Evolutionary conservation across 2,329 filamentous ascomycete genomes (phyloP), one percentile per base, ranked within the genome.

Genomic region (Paecilomyces dactylethromorphus): DNA sequence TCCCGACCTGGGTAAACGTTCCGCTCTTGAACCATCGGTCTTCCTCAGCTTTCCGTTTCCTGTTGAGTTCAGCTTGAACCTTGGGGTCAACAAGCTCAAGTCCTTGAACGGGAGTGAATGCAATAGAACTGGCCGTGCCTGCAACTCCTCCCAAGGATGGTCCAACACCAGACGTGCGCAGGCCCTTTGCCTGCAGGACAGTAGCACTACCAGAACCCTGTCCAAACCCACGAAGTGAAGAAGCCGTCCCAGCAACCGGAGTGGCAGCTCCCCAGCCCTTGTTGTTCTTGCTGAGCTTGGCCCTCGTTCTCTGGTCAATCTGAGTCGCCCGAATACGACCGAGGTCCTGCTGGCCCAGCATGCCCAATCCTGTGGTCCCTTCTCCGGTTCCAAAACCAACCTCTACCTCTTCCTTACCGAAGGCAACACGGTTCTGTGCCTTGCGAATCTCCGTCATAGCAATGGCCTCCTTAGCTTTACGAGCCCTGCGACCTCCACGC

Each of bases 381-480:
- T 96, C 92, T 55, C 92, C 91, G 0, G 86, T 86, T 35, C 92
- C 93, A 72, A 95, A 97, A 32, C 92, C 93, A 1, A 94, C 87
- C 75, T 99, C 94, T 67, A 86, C 88, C 76, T 99, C 94, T 74
- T 97, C 93, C 72, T 96, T 94, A 59, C 92, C 92, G 69, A 99
- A 99, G 0, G 88, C 91, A 84, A 99, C 88, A 57, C 94, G 86
- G 77, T 99, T 99, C 76, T 97, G 94, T 3, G 92, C 92, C 74
- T 97, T 97, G 64, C 92, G 87, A 31, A 99, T 80, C 58, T 99
- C 94, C 0, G 94, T 99, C 91, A 97, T 96, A 60, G 94, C 93
- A 6, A 91, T 91, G 3, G 93, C 92, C 75, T 96, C 94, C 82
- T 99, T 99, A 60, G 93, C 93, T 75, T 96, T 96, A 59, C 94